Percentiles rank a stretch among this genome's conserved stretches.
Evolutionary conservation across 371 early-diverging fungal species (phyloP).

Genomic region (Actinomucor elegans): DNA sequence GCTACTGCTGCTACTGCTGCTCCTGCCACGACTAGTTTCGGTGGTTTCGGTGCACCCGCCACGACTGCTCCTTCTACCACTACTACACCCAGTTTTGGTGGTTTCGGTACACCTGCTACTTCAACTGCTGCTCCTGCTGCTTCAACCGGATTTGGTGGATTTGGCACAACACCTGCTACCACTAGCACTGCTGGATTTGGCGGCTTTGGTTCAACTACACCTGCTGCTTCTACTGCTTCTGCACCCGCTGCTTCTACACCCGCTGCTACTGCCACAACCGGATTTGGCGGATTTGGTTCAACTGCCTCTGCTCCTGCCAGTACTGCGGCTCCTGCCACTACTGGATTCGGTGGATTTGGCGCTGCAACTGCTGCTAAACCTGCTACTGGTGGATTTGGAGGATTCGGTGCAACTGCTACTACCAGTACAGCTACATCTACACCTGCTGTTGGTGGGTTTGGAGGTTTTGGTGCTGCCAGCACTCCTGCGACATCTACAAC

Average conservation of each 20-base stretch:
- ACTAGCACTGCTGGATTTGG: constrained; percentile 6
- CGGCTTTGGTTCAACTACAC: constrained; percentile 4
- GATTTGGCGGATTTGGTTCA: constrained; percentile 31
- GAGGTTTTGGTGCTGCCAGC: constrained; percentile 24
- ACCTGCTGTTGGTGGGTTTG: constrained; percentile 8
- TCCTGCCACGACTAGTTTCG: constrained; percentile 15
- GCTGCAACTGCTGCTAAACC: constrained; percentile 1
- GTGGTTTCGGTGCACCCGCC: not conserved
- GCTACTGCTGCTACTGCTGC: constrained; percentile 19
- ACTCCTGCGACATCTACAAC: constrained; percentile 8
- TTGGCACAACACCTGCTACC: constrained; percentile 3
- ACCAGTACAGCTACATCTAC: constrained; percentile 9
- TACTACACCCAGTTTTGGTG: constrained; percentile 8
- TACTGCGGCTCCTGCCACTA: constrained; percentile 14
- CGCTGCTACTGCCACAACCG: constrained; percentile 9
- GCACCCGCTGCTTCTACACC: constrained; percentile 4
- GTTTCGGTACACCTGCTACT: constrained; percentile 12
- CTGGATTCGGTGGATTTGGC: constrained; percentile 11
- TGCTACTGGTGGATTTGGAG: constrained; percentile 10
- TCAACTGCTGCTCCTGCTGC: constrained; percentile 7
- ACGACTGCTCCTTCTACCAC: not conserved
- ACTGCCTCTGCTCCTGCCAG: constrained; percentile 21
- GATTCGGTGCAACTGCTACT: constrained; percentile 5
- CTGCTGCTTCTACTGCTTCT: constrained; percentile 2
- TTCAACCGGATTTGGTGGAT: constrained; percentile 6